Conservation (phyloP, 2,329 filamentous ascomycete species). For the Pyricularia sp. region DNA sequence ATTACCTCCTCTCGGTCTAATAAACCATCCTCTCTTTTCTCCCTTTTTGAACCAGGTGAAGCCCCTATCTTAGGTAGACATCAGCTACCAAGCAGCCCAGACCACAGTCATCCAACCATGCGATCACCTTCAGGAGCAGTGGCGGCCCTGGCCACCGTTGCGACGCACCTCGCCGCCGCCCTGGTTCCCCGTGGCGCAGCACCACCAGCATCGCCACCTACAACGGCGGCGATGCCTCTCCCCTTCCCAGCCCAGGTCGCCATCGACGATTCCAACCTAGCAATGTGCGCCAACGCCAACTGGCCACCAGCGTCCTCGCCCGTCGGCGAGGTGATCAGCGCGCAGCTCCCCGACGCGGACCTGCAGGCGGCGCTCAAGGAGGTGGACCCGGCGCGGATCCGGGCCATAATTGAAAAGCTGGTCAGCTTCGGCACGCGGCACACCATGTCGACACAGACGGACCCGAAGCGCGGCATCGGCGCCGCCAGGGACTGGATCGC, state of each 20-base stretch:
- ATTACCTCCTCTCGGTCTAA: neutral
- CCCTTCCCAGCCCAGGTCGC: neutral
- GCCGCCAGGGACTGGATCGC: conserved; percentile 48
- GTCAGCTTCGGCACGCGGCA: conserved; percentile 48
- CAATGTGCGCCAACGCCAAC: conserved; percentile 12
- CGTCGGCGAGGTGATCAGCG: conserved; percentile 11
- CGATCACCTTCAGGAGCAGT: neutral
- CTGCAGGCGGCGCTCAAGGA: conserved; percentile 16
- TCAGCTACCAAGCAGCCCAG: neutral
- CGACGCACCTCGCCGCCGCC: neutral
- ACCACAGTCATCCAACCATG: neutral
- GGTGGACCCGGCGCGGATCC: conserved; percentile 30
- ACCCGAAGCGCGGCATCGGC: conserved; percentile 66
- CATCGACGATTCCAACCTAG: neutral
- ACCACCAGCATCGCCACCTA: neutral
- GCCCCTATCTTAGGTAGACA: neutral
- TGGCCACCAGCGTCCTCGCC: conserved; percentile 11
- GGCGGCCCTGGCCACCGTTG: neutral
- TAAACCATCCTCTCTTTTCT: neutral
- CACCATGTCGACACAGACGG: conserved; percentile 54
- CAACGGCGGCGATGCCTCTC: neutral
- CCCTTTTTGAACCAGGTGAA: neutral
- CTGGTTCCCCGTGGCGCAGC: conserved; percentile 6
- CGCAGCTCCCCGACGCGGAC: conserved; percentile 14
- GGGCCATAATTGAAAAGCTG: conserved; percentile 40